phyloP scores from a whole-genome alignment of 805 yeast genomes.

The Yarrowia hollandica region DNA sequence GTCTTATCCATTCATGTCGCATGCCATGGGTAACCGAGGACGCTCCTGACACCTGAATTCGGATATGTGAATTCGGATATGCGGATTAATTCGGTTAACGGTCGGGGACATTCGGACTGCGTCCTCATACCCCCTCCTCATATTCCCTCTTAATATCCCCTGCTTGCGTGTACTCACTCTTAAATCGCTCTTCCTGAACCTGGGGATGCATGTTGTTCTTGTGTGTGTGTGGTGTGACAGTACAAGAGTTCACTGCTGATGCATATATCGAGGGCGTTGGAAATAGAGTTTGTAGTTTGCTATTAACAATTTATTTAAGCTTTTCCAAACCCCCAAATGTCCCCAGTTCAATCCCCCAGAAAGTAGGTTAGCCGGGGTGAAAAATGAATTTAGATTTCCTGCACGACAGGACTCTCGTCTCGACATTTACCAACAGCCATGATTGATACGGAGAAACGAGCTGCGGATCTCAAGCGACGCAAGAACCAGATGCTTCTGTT shows the following conservation, averaged over 20 bases:
- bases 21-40: too few relatives aligned
- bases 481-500: slow-evolving; percentile 69
- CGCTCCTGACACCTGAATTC: too few relatives aligned
- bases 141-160: too few relatives aligned
- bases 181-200: slow-evolving; percentile 48
- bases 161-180: slow-evolving; percentile 12
- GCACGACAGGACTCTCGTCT: background rate
- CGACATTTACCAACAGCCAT: background rate
- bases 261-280: slow-evolving; percentile 15
- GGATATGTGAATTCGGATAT: too few relatives aligned
- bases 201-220: slow-evolving; percentile 53
- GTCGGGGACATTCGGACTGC: too few relatives aligned
- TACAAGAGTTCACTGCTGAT: slow-evolving; percentile 2
- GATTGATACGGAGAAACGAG: slow-evolving; percentile 27
- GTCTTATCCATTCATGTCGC: too few relatives aligned
- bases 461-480: slow-evolving; percentile 40
- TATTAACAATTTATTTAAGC: background rate
- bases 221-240: slow-evolving; percentile 17
- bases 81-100: too few relatives aligned
- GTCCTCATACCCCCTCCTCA: too few relatives aligned
- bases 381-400: slow-evolving; percentile 11
- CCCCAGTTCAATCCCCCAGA: background rate
- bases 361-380: background rate
- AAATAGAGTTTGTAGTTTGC: background rate
- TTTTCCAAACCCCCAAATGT: background rate